These are phyloP conservation scores for Orobanche coerulescens DNA, from an alignment of 257 asterid genomes.

Conservation along the genomic window DNA sequence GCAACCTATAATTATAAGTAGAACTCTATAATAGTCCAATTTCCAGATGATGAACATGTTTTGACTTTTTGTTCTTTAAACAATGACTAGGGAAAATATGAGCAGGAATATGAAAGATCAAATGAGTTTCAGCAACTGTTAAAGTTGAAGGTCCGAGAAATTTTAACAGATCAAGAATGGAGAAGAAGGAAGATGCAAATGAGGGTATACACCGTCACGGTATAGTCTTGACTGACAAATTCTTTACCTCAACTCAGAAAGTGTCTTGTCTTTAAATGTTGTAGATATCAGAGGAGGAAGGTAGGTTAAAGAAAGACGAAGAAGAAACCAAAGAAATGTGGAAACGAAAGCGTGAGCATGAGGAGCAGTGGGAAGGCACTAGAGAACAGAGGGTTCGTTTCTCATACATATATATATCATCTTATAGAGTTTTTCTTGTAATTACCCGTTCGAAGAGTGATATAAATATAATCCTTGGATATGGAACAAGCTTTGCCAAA, in stretches of 20 bases:
- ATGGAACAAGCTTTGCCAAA: too few relatives aligned
- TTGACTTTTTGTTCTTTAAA: conserved; percentile 10
- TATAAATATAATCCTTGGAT: too few relatives aligned
- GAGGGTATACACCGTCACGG: conserved; percentile 54
- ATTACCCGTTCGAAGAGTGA: background rate
- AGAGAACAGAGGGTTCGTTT: conserved; percentile 81
- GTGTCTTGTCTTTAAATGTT: conserved; percentile 1
- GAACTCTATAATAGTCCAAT: background rate
- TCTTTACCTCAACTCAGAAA: conserved; percentile 11
- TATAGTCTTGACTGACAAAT: conserved; percentile 7
- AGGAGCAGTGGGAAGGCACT: conserved; percentile 99
- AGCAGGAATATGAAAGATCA: conserved; percentile 78
- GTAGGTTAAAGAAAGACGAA: conserved; percentile 96
- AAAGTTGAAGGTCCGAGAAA: conserved; percentile 87
- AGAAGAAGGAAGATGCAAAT: conserved; percentile 97
- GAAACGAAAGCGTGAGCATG: conserved; percentile 98
- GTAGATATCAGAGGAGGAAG: conserved; percentile 99
- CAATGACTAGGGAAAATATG: conserved; percentile 73
- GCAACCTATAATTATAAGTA: background rate
- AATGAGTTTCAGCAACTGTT: conserved; percentile 81
- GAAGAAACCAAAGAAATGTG: conserved; percentile 97
- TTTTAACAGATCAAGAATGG: conserved; percentile 98
- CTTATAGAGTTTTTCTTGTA: background rate
- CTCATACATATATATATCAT: background rate
- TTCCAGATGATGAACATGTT: conserved; percentile 9